These are phyloP conservation scores for Kwoniella sp. DNA, from an alignment of 768 basidiomycete species.

Conservation along the genomic window DNA sequence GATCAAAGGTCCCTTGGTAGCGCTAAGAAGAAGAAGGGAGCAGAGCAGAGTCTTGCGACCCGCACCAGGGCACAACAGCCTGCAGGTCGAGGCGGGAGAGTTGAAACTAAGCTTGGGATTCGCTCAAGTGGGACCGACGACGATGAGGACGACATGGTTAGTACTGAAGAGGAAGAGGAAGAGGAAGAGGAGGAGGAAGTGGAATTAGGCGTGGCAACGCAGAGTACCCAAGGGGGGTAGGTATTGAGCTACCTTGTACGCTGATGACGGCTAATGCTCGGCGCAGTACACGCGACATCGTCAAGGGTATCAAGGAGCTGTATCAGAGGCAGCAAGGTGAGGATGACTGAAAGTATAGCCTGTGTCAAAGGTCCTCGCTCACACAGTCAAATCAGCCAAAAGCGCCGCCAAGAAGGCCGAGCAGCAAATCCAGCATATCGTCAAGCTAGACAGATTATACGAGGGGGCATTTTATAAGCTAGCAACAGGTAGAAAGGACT, in stretches of 20 bases:
- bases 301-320: constrained; percentile 1
- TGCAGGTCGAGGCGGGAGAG: neutral
- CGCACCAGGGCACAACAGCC: neutral
- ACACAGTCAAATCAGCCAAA: neutral
- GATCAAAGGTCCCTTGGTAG: no score
- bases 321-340: neutral
- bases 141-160: neutral
- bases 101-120: no score
- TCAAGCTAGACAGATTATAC: constrained; percentile 2
- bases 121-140: no score
- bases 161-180: neutral
- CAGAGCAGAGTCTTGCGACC: no score
- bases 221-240: neutral
- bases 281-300: neutral
- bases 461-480: neutral
- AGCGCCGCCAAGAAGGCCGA: neutral
- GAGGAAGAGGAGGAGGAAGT: neutral
- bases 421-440: neutral
- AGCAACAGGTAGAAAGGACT: no score
- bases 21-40: no score
- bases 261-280: neutral
- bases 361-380: neutral
- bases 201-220: neutral
- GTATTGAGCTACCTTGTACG: neutral
- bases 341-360: neutral